Evolutionary conservation across 768 basidiomycete genomes (phyloP), one percentile per base, ranked within the genome.

Genomic region (Mycena polygramma): DNA sequence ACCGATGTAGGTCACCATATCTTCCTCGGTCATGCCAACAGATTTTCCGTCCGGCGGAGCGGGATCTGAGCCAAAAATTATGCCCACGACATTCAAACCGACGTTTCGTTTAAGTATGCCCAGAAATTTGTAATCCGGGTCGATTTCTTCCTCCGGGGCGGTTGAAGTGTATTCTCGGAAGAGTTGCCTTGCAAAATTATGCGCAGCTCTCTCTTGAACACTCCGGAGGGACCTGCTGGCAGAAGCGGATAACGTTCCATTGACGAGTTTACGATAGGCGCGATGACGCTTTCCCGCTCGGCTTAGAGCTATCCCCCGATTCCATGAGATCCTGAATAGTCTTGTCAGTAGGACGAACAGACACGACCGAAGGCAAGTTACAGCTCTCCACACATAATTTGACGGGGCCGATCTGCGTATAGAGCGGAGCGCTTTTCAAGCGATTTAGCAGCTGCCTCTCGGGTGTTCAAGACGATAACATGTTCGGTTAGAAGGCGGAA

Each of bases 321-420:
- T 57, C 57, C 57, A 41, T 7, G 57, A 41, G 39, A 57, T 57
- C 11, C 54, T 57, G 45, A 46, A 22, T 2, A n/a, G n/a, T 57
- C n/a, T 22, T 19, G 37, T 39, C 10, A 57, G 41, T n/a, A 24
- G 5, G 17, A 8, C 15, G 35, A 37, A 19, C 19, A 54, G 7
- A 54, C 9, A 53, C 8, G 8, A 20, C 19, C 14, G 9, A 36
- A 37, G 20, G 17, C 15, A 7, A 37, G 1, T 41, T 15, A 57
- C 57, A 57, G 39, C 57, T 41, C 57, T 57, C 57, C 57, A 43
- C 39, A 57, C 39, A 57, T 57, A 39, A 57, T 57, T 41, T 57
- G 39, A 7, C 39, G 57, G 8, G 39, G 57, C 19, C 57, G 57
- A 30, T 57, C 57, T 9, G 54, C 36, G 20, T 57, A 57, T 7